Percentiles rank a stretch among this genome's conserved stretches.
Conservation (phyloP, 2,329 filamentous ascomycete genomes). For the Apiospora pterosperma region DNA sequence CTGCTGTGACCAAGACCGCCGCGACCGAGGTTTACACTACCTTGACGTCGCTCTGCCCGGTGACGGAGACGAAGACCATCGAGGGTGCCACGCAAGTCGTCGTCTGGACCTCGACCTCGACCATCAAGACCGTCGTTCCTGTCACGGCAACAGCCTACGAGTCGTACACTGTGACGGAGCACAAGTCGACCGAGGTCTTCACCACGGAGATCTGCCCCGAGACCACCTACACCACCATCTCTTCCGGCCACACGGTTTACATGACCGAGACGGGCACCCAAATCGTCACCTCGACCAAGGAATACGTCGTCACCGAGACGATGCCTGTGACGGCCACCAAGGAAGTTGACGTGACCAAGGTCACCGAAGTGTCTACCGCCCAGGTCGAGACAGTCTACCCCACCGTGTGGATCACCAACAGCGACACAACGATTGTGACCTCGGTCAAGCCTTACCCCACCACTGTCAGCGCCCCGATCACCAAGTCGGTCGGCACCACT, state of each 20-base stretch:
- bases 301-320: constrained; percentile 36
- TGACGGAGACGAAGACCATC: constrained; percentile 42
- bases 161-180: constrained; percentile 27
- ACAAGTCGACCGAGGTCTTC: constrained; percentile 26
- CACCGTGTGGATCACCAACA: constrained; percentile 27
- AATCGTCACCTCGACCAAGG: constrained; percentile 34
- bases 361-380: constrained; percentile 29
- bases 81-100: constrained; percentile 37
- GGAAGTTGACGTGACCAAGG: constrained; percentile 36
- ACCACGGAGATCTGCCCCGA: constrained; percentile 36
- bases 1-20: constrained; percentile 33
- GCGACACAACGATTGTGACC: constrained; percentile 30
- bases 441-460: constrained; percentile 18
- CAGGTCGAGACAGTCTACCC: constrained; percentile 32
- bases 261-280: constrained; percentile 40
- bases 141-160: constrained; percentile 23
- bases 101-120: constrained; percentile 37
- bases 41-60: constrained; percentile 39
- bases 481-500: constrained; percentile 4
- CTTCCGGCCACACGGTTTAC: constrained; percentile 36
- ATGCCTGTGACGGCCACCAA: constrained; percentile 38
- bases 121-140: constrained; percentile 21
- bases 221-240: constrained; percentile 40
- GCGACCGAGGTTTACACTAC: constrained; percentile 38
- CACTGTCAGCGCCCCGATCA: constrained; percentile 17